phyloP scores from a whole-genome alignment of 2,329 filamentous ascomycete genomes.

The Sphaceloma murrayae region DNA sequence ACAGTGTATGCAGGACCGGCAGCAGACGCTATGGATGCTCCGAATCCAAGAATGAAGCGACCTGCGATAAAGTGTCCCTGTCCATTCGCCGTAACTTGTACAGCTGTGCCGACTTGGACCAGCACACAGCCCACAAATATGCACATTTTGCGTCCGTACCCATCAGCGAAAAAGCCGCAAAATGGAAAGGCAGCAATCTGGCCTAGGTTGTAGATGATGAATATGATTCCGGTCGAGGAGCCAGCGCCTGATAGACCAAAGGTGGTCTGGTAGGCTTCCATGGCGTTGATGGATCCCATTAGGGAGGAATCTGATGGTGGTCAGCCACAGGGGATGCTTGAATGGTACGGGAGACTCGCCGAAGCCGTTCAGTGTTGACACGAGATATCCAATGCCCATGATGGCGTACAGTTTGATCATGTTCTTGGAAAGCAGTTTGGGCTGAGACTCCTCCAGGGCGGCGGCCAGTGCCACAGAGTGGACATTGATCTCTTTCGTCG shows the following conservation, averaged over 20 bases:
- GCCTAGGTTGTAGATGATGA: slow-evolving; percentile 42
- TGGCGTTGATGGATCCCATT: slow-evolving; percentile 6
- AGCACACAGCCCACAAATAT: slow-evolving; percentile 50
- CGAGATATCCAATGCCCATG: slow-evolving; percentile 22
- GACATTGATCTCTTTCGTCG: slow-evolving; percentile 20
- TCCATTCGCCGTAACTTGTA: slow-evolving; percentile 41
- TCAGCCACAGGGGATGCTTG: too few species aligned
- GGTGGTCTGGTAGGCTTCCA: not conserved
- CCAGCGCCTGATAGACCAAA: slow-evolving; percentile 1
- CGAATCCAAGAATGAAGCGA: slow-evolving; percentile 55
- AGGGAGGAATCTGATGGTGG: slow-evolving; percentile 2
- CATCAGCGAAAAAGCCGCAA: slow-evolving; percentile 12
- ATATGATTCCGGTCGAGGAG: slow-evolving; percentile 37
- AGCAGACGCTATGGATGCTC: slow-evolving; percentile 49
- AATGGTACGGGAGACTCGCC: not conserved
- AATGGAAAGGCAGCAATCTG: slow-evolving; percentile 36
- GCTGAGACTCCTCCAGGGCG: slow-evolving; percentile 22
- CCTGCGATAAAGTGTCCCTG: slow-evolving; percentile 49
- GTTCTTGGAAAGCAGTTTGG: slow-evolving; percentile 21
- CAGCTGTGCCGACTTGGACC: slow-evolving; percentile 47
- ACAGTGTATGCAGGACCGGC: slow-evolving; percentile 55
- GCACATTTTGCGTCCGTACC: slow-evolving; percentile 28
- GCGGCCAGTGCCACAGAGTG: slow-evolving; percentile 22
- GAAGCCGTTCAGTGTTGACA: slow-evolving; percentile 19
- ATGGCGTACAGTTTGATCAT: slow-evolving; percentile 24